Evolutionary conservation across 768 basidiomycete genomes (phyloP).

Genomic region (Leccinum broughii): DNA sequence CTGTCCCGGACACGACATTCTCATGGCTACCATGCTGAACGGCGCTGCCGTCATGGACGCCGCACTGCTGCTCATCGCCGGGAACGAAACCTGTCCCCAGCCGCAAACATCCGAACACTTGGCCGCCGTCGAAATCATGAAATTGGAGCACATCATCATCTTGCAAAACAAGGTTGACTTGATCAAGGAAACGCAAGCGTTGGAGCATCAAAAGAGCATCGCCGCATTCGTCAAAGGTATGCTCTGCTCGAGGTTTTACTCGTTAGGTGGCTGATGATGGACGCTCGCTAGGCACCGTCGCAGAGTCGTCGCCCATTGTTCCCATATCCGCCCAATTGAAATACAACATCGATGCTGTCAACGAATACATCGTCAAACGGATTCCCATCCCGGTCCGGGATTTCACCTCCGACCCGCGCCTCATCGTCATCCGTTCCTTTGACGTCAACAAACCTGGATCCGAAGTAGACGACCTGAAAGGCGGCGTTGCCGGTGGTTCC

Average conservation of each 20-base stretch:
- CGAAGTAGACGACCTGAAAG: conserved; percentile 95
- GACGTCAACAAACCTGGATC: conserved; percentile 99
- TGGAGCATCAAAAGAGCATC: conserved; percentile 97
- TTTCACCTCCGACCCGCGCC: conserved; percentile 86
- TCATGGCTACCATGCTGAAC: conserved; percentile 98
- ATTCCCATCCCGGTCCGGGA: conserved; percentile 95
- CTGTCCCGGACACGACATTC: conserved; percentile 97
- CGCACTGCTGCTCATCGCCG: conserved; percentile 91
- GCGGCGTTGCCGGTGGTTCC: conserved; percentile 96
- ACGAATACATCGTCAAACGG: conserved; percentile 96
- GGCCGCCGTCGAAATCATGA: conserved; percentile 99
- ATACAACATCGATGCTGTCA: conserved; percentile 99
- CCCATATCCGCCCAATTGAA: conserved; percentile 98
- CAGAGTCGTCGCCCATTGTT: conserved; percentile 95
- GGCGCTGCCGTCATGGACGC: conserved; percentile 99
- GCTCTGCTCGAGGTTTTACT: conserved; percentile 13
- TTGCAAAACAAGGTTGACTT: conserved; percentile 99
- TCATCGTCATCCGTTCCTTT: conserved; percentile 99
- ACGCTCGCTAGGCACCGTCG: conserved; percentile 78
- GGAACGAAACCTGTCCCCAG: conserved; percentile 98
- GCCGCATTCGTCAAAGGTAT: conserved; percentile 91
- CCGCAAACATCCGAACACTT: conserved; percentile 99
- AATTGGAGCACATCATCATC: conserved; percentile 96
- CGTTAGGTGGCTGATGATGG: background rate
- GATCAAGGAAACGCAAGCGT: conserved; percentile 91